Conservation (phyloP, 1,284 basidiomycete genomes). For the Vanrija humicola region DNA sequence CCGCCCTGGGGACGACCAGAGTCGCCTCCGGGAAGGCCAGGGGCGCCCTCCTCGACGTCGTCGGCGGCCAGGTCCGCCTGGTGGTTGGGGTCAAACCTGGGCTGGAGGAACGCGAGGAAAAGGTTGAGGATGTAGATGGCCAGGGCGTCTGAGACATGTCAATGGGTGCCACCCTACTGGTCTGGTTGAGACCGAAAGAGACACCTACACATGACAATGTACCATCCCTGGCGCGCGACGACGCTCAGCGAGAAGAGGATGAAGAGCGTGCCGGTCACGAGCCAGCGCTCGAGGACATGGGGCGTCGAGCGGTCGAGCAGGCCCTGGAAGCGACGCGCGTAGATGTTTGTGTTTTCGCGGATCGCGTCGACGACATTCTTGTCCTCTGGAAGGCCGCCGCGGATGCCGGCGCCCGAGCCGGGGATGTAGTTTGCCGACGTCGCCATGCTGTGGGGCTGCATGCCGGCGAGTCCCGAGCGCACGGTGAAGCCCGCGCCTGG, state of each 20-base stretch:
- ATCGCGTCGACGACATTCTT: constrained; percentile 49
- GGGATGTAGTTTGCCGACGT: constrained; percentile 28
- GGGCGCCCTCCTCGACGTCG: constrained; percentile 91
- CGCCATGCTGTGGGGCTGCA: constrained; percentile 40
- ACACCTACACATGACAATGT: constrained; percentile 58
- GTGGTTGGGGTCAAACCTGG: constrained; percentile 84
- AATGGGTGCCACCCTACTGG: not conserved
- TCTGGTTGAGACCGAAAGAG: too few species aligned
- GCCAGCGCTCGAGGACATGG: constrained; percentile 81
- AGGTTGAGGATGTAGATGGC: constrained; percentile 89
- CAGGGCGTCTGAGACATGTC: constrained; percentile 61
- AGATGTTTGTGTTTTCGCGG: constrained; percentile 45
- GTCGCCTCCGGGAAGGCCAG: constrained; percentile 46
- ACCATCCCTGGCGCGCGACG: constrained; percentile 88
- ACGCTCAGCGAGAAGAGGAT: constrained; percentile 81
- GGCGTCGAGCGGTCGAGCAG: constrained; percentile 88
- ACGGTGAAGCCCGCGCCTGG: constrained; percentile 48
- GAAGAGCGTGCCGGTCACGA: constrained; percentile 69
- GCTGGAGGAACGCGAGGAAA: constrained; percentile 53
- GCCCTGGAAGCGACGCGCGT: constrained; percentile 60
- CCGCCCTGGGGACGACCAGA: constrained; percentile 26
- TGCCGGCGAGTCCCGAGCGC: constrained; percentile 43
- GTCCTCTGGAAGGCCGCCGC: constrained; percentile 42
- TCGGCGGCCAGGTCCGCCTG: constrained; percentile 89
- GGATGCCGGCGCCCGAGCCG: constrained; percentile 29